Evolutionary conservation across 2,329 filamentous ascomycete genomes (phyloP).

Genomic region (Aspergillus ruber): DNA sequence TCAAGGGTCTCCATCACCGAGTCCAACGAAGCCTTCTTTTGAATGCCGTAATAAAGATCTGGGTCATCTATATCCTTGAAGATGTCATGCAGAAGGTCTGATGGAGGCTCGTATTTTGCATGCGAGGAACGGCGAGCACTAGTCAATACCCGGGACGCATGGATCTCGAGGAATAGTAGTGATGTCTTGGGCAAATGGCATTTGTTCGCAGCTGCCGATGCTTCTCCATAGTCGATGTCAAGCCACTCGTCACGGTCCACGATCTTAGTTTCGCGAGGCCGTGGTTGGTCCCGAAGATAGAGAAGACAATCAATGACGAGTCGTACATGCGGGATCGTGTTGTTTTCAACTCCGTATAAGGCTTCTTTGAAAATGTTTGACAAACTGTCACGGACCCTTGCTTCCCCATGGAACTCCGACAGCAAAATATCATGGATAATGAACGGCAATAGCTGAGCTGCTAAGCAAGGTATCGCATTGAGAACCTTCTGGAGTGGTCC

Average conservation of each 20-base stretch:
- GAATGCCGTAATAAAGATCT: conserved; percentile 89
- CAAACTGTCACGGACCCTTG: conserved; percentile 54
- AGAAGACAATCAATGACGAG: conserved; percentile 72
- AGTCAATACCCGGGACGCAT: conserved; percentile 51
- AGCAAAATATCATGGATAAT: conserved; percentile 75
- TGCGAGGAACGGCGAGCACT: conserved; percentile 62
- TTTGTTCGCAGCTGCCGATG: conserved; percentile 63
- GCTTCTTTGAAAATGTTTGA: conserved; percentile 61
- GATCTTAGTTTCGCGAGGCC: conserved; percentile 69
- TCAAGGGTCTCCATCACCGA: conserved; percentile 77
- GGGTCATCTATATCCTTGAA: conserved; percentile 93
- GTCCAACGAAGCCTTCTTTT: conserved; percentile 67
- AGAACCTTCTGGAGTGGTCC: conserved; percentile 63
- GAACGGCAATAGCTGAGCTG: conserved; percentile 70
- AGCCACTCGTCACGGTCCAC: conserved; percentile 79
- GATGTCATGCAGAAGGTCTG: conserved; percentile 68
- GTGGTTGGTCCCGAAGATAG: conserved; percentile 76
- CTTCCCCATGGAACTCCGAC: conserved; percentile 58
- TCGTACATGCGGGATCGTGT: conserved; percentile 57
- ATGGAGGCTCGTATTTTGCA: conserved; percentile 48
- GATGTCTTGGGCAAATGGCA: conserved; percentile 87
- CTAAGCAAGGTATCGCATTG: conserved; percentile 59
- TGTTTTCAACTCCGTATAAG: conserved; percentile 44
- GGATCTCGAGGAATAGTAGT: conserved; percentile 73
- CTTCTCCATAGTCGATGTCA: conserved; percentile 67